Base-by-base conservation (phyloP, 2,329 filamentous ascomycete species). In the Periconia sp. region DNA sequence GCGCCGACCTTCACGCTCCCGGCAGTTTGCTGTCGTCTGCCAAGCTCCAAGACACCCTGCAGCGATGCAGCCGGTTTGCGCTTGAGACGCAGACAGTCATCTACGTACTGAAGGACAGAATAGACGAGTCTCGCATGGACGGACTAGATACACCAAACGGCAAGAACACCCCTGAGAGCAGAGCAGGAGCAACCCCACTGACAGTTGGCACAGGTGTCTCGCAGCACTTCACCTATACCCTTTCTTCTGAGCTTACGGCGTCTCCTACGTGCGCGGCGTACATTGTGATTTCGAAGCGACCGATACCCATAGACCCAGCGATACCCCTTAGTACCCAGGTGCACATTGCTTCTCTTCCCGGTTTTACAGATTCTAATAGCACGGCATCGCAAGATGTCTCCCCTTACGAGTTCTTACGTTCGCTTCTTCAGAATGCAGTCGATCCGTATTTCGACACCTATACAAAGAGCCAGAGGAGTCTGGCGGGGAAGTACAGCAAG, bases 391-490 rank as follows among this genome's bases (percentile, higher is more conserved):
- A 91, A 68, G 86, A 85, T 45, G 80, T 85, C 43, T 95, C 92
- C 32, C 91, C 92, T 3, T 96, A 91, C 73, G 92, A 97, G 73
- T 87, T 92, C 59, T 78, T 99, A 50, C 91, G 96, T 74, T 90
- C 92, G 45, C 82, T 96, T 61, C 83, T 99, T 55, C 92, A 96
- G 72, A 87, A 91, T 68, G 91, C 89, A 56, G 78, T 99, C 65
- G 90, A 89, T 60, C 94, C 95, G 26, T 97, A 96, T 73, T 99
- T 99, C 68, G 92, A 99, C 77, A 92, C 92, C 59, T 95, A 91
- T 69, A 95, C 92, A 45, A 92, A 91, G 74, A 87, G 55, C 40
- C 65, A 68, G 54, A 66, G 67, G 33, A 64, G 60, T 26, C 50
- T 57, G 50, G 56, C 60, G n/a, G 63, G 61, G n/a, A 58, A 69